Conservation (phyloP, 805 yeast species). For the Wickerhamomyces xylosicus region DNA sequence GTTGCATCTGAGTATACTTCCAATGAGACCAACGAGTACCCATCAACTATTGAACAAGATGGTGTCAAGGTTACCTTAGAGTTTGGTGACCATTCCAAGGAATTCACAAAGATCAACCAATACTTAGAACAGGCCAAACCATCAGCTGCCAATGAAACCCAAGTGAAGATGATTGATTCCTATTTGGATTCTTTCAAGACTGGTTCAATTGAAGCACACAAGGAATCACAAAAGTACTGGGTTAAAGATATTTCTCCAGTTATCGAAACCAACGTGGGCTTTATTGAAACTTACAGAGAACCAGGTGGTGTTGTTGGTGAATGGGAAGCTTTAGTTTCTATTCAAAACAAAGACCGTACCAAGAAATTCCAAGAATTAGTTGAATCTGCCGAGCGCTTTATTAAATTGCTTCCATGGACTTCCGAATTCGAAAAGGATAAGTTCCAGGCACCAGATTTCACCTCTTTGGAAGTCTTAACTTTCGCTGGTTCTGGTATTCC, state of each 20-base stretch:
- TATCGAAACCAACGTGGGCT: constrained; percentile 77
- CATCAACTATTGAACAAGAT: constrained; percentile 29
- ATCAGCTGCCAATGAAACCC: constrained; percentile 65
- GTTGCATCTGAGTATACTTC: constrained; percentile 56
- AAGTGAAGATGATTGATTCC: constrained; percentile 49
- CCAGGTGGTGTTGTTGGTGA: constrained; percentile 90
- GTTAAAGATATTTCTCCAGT: constrained; percentile 77
- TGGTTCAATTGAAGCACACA: constrained; percentile 80
- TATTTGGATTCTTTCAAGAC: constrained; percentile 65
- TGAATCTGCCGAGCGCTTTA: constrained; percentile 51
- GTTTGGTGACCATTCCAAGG: constrained; percentile 71
- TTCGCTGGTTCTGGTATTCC: constrained; percentile 89
- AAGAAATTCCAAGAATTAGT: constrained; percentile 69
- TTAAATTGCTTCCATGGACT: constrained; percentile 69
- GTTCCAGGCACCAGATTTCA: constrained; percentile 90
- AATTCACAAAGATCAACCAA: constrained; percentile 49
- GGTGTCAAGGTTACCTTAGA: constrained; percentile 37
- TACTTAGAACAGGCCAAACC: constrained; percentile 47
- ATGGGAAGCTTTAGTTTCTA: constrained; percentile 87
- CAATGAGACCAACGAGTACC: constrained; percentile 41
- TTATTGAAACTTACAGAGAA: constrained; percentile 88
- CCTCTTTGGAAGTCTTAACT: constrained; percentile 80
- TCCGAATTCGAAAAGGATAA: constrained; percentile 65
- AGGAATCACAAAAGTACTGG: constrained; percentile 78
- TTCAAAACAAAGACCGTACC: constrained; percentile 82